Conservation (phyloP, 2,329 filamentous ascomycete species). For the Scleromitrula shiraiana region DNA sequence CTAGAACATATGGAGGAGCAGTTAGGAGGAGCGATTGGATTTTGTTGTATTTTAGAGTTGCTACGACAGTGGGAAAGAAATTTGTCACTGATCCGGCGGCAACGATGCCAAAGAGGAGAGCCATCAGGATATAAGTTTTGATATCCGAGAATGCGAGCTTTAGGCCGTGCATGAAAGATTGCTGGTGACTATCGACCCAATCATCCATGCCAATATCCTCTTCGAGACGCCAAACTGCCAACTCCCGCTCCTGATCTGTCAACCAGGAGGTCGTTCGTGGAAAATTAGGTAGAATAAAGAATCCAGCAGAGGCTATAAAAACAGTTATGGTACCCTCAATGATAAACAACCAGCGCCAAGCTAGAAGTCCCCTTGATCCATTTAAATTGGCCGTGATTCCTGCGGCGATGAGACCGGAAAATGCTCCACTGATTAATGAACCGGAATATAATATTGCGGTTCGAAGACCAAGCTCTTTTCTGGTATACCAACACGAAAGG, state of each 20-base stretch:
- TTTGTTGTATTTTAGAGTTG: conserved; percentile 54
- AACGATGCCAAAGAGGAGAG: conserved; percentile 46
- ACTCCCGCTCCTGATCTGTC: conserved; percentile 44
- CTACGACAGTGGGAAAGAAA: conserved; percentile 65
- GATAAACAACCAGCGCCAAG: conserved; percentile 63
- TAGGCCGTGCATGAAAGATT: conserved; percentile 34
- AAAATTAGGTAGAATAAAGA: conserved; percentile 57
- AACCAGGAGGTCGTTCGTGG: conserved; percentile 52
- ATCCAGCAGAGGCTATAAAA: conserved; percentile 46
- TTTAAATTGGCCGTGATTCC: conserved; percentile 62
- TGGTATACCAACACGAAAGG: conserved; percentile 59
- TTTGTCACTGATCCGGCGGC: conserved; percentile 53
- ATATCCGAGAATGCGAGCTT: conserved; percentile 45
- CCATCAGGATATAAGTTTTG: conserved; percentile 35
- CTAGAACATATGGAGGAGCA: conserved; percentile 56
- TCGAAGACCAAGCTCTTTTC: conserved; percentile 57
- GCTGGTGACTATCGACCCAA: conserved; percentile 10
- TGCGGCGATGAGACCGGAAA: conserved; percentile 57
- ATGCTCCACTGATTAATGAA: conserved; percentile 61
- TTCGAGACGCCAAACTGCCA: conserved; percentile 54
- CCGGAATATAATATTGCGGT: conserved; percentile 61
- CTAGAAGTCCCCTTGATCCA: conserved; percentile 44
- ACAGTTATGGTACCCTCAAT: conserved; percentile 62
- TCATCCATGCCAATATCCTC: conserved; percentile 44
- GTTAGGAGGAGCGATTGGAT: conserved; percentile 56